Percentiles rank a stretch among this genome's conserved stretches.
Conservation (phyloP, 176 grass and related monocot genomes). For the Cenchrus purpureus region DNA sequence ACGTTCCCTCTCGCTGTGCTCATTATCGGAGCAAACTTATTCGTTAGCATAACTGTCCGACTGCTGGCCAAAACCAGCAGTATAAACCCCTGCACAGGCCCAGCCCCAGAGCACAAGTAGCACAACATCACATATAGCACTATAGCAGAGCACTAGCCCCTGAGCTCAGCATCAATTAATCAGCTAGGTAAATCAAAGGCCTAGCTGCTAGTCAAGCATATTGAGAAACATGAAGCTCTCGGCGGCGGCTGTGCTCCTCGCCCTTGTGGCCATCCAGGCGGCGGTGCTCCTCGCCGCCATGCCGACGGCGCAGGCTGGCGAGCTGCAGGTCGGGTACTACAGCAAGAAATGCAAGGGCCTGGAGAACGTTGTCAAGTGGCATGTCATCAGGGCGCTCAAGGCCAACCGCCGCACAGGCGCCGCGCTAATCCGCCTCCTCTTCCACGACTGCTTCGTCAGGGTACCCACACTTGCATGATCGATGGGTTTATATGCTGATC, state of each 20-base stretch:
- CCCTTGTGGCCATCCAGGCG: constrained; percentile 33
- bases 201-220: not conserved
- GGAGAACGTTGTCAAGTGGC: constrained; percentile 34
- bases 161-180: not conserved
- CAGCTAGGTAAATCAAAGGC: not conserved
- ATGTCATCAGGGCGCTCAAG: constrained; percentile 32
- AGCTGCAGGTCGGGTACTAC: constrained; percentile 48
- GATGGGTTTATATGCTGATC: not conserved
- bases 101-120: not conserved
- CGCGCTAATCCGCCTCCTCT: constrained; percentile 58
- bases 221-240: constrained; percentile 39
- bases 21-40: not conserved
- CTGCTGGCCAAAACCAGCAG: not conserved
- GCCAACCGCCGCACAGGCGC: constrained; percentile 40
- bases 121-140: not conserved
- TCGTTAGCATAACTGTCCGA: not conserved
- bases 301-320: constrained; percentile 8
- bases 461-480: not conserved
- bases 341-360: constrained; percentile 28
- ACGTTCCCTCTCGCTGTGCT: constrained; percentile 1
- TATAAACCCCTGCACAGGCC: constrained; percentile 36
- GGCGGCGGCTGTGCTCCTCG: constrained; percentile 30
- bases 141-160: not conserved
- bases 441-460: constrained; percentile 71
- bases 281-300: constrained; percentile 9